These are phyloP conservation scores for Metarhizium sp. DNA, from an alignment of 2,329 filamentous ascomycete genomes.

Conservation along the genomic window DNA sequence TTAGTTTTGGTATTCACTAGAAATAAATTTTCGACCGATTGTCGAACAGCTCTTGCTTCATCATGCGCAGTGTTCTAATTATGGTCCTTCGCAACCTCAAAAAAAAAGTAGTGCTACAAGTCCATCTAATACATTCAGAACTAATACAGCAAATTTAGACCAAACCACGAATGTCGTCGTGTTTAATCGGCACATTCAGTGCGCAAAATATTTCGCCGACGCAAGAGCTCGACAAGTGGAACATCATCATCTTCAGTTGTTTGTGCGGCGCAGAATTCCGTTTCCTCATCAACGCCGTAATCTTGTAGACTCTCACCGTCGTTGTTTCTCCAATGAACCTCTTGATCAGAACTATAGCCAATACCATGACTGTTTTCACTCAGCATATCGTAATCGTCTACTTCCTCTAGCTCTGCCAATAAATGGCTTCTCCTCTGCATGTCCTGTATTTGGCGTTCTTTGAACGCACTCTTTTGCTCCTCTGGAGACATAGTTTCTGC, in stretches of 20 bases:
- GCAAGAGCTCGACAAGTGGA: constrained; percentile 58
- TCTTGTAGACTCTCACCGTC: constrained; percentile 68
- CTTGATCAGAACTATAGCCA: constrained; percentile 50
- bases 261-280: constrained; percentile 31
- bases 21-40: not conserved
- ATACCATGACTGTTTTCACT: constrained; percentile 27
- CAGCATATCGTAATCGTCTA: constrained; percentile 43
- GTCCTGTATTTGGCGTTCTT: constrained; percentile 38
- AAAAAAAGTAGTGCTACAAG: not conserved
- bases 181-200: not conserved
- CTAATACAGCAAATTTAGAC: not conserved
- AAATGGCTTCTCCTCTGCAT: constrained; percentile 29
- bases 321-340: constrained; percentile 59
- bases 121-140: not conserved
- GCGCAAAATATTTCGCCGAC: constrained; percentile 36
- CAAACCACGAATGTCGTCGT: not conserved
- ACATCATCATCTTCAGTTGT: constrained; percentile 46
- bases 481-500: constrained; percentile 27
- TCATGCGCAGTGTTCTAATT: not conserved
- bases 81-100: not conserved
- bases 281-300: constrained; percentile 72
- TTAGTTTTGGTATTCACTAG: not conserved
- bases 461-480: constrained; percentile 40
- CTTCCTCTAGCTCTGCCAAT: constrained; percentile 41
- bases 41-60: not conserved